phyloP scores from a whole-genome alignment of 75 land plant genomes.

The Selaginella tamariscina region DNA sequence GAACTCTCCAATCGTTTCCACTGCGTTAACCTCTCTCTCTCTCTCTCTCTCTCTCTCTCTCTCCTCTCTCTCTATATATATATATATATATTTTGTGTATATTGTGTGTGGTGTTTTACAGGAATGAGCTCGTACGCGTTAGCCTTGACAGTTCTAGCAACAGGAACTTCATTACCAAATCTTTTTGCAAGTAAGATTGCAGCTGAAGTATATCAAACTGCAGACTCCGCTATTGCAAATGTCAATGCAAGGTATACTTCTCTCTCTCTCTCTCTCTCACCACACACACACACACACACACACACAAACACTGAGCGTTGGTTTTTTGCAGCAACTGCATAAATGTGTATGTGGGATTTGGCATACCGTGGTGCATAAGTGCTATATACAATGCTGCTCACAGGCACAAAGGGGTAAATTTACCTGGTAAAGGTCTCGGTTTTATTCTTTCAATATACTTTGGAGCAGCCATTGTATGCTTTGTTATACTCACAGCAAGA shows the following conservation, averaged over 20 bases:
- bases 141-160: conserved; percentile 77
- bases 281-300: too few species aligned
- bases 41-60: too few species aligned
- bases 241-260: conserved; percentile 33
- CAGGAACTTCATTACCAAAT: conserved; percentile 90
- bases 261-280: not conserved
- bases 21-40: too few species aligned
- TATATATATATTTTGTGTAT: too few species aligned
- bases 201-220: conserved; percentile 70
- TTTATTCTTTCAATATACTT: not conserved
- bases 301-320: too few species aligned
- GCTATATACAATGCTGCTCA: not conserved
- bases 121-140: conserved; percentile 65
- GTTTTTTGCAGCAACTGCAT: not conserved
- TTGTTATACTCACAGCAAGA: not conserved
- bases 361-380: not conserved
- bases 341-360: not conserved
- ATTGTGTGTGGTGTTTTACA: conserved; percentile 14
- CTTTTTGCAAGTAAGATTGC: conserved; percentile 87
- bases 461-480: not conserved
- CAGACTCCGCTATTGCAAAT: conserved; percentile 92
- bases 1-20: conserved; percentile 61
- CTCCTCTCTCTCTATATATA: too few species aligned
- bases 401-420: not conserved
- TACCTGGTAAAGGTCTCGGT: not conserved